These are phyloP conservation scores for Sugiyamaella chiloensis DNA, from an alignment of 805 yeast species.

Conservation along the genomic window DNA sequence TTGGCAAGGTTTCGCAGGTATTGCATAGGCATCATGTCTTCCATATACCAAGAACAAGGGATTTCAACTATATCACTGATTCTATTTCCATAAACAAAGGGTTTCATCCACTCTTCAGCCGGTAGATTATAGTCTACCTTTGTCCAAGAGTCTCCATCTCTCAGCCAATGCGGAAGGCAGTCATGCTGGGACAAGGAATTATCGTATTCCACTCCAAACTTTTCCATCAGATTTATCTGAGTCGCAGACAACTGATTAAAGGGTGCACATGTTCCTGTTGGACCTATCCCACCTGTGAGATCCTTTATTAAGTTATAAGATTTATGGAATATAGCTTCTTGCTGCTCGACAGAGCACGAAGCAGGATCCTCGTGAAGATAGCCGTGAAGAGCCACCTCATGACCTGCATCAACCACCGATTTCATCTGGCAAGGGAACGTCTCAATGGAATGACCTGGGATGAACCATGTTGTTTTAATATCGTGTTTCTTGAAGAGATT, in stretches of 20 bases:
- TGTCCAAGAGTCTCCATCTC: slow-evolving; percentile 38
- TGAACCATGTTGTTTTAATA: slow-evolving; percentile 39
- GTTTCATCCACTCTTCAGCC: slow-evolving; percentile 40
- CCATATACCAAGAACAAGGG: slow-evolving; percentile 39
- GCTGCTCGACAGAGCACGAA: slow-evolving; percentile 37
- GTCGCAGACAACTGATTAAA: slow-evolving; percentile 40
- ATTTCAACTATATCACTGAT: slow-evolving; percentile 35
- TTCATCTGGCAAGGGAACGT: slow-evolving; percentile 38
- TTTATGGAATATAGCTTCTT: slow-evolving; percentile 35
- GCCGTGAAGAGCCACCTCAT: slow-evolving; percentile 39
- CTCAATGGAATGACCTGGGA: slow-evolving; percentile 39
- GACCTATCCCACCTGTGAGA: slow-evolving; percentile 34
- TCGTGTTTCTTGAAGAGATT: slow-evolving; percentile 35
- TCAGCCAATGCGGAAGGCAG: slow-evolving; percentile 38
- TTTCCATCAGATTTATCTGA: slow-evolving; percentile 34
- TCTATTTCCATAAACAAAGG: slow-evolving; percentile 33
- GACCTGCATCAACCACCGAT: slow-evolving; percentile 35
- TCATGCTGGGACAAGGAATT: slow-evolving; percentile 39
- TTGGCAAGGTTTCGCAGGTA: slow-evolving; percentile 35
- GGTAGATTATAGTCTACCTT: slow-evolving; percentile 36
- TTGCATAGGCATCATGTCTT: slow-evolving; percentile 40
- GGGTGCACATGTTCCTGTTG: slow-evolving; percentile 38
- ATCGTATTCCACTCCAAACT: slow-evolving; percentile 38
- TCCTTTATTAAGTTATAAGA: slow-evolving; percentile 35
- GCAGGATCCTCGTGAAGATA: slow-evolving; percentile 40